phyloP scores from a whole-genome alignment of 768 basidiomycete genomes.

The Russula compacta region DNA sequence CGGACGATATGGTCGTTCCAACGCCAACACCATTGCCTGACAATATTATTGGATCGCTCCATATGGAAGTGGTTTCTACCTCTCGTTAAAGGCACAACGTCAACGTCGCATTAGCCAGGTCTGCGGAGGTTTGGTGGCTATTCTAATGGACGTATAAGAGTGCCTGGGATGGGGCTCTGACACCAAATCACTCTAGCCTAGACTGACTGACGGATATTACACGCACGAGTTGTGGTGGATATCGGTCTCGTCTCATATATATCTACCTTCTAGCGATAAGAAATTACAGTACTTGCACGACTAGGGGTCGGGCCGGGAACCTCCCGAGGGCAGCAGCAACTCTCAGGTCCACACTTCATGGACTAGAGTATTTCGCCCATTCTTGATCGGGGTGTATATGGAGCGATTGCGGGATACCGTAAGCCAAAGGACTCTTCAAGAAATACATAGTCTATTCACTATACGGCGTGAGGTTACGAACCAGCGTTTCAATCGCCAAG shows the following conservation, averaged over 20 bases:
- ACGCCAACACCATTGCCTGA: not conserved
- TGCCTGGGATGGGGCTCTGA: not conserved
- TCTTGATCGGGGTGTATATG: not conserved
- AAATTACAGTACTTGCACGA: too few species aligned
- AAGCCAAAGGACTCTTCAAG: not conserved
- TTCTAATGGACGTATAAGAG: not conserved
- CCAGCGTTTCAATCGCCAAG: not conserved
- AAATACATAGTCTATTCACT: not conserved
- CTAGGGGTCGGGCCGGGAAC: not conserved
- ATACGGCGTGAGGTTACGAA: not conserved
- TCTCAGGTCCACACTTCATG: not conserved
- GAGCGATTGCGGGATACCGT: not conserved
- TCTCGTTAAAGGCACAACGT: not conserved
- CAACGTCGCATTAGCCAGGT: not conserved
- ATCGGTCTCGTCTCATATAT: not conserved
- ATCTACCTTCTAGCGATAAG: not conserved
- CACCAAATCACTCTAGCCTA: not conserved
- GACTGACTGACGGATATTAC: not conserved
- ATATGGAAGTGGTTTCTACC: not conserved
- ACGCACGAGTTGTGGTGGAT: not conserved
- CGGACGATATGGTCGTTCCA: not conserved
- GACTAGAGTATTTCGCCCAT: not conserved
- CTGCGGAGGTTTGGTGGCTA: not conserved
- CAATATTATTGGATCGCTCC: not conserved
- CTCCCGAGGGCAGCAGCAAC: not conserved